phyloP scores from a whole-genome alignment of 2,329 filamentous ascomycete species.

The Trichoderma koningii region DNA sequence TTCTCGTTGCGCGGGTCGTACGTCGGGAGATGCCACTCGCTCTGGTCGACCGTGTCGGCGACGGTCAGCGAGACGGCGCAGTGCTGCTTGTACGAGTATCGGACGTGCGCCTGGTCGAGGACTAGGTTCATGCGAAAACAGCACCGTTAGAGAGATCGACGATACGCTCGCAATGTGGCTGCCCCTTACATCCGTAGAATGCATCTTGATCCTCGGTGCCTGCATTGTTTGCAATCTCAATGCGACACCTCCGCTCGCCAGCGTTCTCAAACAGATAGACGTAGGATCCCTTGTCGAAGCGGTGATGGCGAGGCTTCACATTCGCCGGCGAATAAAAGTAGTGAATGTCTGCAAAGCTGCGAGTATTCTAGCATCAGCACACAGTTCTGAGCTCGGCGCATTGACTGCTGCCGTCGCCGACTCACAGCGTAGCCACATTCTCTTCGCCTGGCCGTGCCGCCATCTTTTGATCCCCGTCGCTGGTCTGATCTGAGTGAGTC shows the following conservation, averaged over 20 bases:
- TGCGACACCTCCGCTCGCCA: slow-evolving; percentile 64
- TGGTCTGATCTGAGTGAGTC: background rate
- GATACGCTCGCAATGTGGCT: background rate
- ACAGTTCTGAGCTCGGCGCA: background rate
- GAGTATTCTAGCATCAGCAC: background rate
- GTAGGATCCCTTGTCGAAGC: slow-evolving; percentile 78
- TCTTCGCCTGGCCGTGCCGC: slow-evolving; percentile 52
- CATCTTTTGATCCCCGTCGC: slow-evolving; percentile 40
- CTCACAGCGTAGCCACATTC: slow-evolving; percentile 55
- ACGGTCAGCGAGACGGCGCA: slow-evolving; percentile 69
- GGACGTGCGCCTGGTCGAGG: slow-evolving; percentile 64
- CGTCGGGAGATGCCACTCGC: slow-evolving; percentile 74
- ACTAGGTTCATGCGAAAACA: slow-evolving; percentile 47
- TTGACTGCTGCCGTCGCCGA: slow-evolving; percentile 23
- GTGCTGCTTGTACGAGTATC: slow-evolving; percentile 74
- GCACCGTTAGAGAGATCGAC: slow-evolving; percentile 30
- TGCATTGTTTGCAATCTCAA: slow-evolving; percentile 75
- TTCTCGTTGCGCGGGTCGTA: slow-evolving; percentile 72
- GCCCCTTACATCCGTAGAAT: slow-evolving; percentile 69
- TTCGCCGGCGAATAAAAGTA: slow-evolving; percentile 74
- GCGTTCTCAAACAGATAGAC: slow-evolving; percentile 79
- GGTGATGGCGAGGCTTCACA: slow-evolving; percentile 71
- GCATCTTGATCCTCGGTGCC: slow-evolving; percentile 78
- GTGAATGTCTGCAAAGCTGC: slow-evolving; percentile 75
- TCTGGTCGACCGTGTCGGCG: slow-evolving; percentile 54